Base-by-base conservation (phyloP, 2,329 filamentous ascomycete genomes). In the Scopulariopsis brevicaulis region DNA sequence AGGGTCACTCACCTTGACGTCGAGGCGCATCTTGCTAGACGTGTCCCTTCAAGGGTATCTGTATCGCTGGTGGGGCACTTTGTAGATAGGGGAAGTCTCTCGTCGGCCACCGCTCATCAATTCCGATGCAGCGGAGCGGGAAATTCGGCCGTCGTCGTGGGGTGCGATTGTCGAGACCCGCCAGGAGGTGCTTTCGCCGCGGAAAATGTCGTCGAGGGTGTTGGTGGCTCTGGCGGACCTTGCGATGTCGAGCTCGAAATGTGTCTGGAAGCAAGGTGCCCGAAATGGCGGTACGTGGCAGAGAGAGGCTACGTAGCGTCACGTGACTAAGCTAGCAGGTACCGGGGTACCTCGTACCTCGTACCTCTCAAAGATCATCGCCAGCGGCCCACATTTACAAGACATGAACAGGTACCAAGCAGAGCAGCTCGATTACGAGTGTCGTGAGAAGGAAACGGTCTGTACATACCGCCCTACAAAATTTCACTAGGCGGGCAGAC, bases 1-100 rank as follows among this genome's bases (percentile, higher is more conserved):
- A 22, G 22, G 2, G 22, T 12, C 22, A 37, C 35, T 18, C 59
- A 62, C 61, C 61, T 62, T 62, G 28, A 62, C 61, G 59, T 62
- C 61, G 24, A 62, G 59, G 60, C 61, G 61, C 61, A 62, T 62
- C 51, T 57, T 62, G 57, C 67, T 70, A 59, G 18, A 68, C 60
- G 34, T 52, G 28, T 37, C 35, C 22, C 40, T 40, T 32, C 32
- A 57, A 43, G 48, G 34, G 14, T n/a, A 35, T 22, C 22, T 20
- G 50, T 15, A 32, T 37, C 43, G 50, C 25, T 56, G 55, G 55
- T 57, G 55, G 55, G 55, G 55, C 48, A 56, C 24, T 20, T 56
- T n/a, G 24, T 32, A 32, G 24, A 53, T 57, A 20, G 37, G 50
- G 55, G 55, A 57, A 43, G n/a, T 46, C 46, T n/a, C 32, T 40